Evolutionary conservation across 768 basidiomycete species (phyloP).

Genomic region (Pleurotus platypus): DNA sequence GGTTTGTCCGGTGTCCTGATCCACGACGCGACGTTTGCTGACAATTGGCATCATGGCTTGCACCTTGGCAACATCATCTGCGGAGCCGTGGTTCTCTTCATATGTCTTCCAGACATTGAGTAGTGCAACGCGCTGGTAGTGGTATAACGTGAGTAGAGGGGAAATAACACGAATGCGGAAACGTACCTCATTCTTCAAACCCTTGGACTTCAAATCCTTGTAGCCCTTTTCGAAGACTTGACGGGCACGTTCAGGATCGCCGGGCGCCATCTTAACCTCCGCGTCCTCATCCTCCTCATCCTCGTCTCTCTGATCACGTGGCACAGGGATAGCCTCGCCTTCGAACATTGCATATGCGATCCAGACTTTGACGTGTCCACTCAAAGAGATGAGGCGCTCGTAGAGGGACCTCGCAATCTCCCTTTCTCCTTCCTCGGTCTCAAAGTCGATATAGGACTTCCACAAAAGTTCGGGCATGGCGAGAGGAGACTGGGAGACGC

Average conservation of each 20-base stretch:
- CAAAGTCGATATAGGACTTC: constrained; percentile 97
- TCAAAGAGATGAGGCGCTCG: constrained; percentile 80
- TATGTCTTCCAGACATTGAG: constrained; percentile 96
- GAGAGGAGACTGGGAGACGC: constrained; percentile 74
- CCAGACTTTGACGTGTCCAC: constrained; percentile 97
- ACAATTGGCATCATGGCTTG: constrained; percentile 92
- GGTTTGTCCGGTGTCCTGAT: constrained; percentile 79
- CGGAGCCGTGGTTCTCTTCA: constrained; percentile 76
- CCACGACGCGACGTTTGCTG: constrained; percentile 78
- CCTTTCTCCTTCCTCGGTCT: constrained; percentile 90
- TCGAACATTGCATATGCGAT: constrained; percentile 94
- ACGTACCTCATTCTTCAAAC: constrained; percentile 84
- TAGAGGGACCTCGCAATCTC: constrained; percentile 82
- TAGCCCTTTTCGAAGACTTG: constrained; percentile 86
- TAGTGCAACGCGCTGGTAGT: constrained; percentile 76
- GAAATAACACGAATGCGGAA: background rate
- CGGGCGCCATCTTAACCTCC: constrained; percentile 65
- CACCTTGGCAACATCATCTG: constrained; percentile 75
- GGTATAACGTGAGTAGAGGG: background rate
- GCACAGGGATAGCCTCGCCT: constrained; percentile 67
- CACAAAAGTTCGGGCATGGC: constrained; percentile 94
- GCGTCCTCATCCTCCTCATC: constrained; percentile 70
- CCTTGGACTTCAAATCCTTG: constrained; percentile 77
- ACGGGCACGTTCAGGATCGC: constrained; percentile 67
- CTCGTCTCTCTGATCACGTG: constrained; percentile 63